phyloP scores from a whole-genome alignment of 2,329 filamentous ascomycete species.

The Paecilomyces variotii region DNA sequence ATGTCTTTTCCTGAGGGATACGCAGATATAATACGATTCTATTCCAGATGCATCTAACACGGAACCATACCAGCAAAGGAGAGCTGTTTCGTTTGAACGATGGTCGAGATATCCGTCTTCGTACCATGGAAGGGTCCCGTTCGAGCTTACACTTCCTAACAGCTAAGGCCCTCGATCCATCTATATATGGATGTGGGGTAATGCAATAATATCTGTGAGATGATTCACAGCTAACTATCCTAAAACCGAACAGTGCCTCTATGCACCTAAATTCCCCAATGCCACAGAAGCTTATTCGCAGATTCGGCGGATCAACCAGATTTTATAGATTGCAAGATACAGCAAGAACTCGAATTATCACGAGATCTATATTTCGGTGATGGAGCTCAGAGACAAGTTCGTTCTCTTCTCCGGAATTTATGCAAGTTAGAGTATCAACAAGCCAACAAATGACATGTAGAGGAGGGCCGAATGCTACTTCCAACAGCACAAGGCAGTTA shows the following conservation, averaged over 20 bases:
- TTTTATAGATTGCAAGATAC: background rate
- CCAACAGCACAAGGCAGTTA: no score
- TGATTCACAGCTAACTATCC: no score
- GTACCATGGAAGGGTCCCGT: conserved; percentile 5
- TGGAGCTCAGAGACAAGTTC: no score
- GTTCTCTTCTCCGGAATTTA: no score
- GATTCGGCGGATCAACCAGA: background rate
- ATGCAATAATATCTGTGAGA: background rate
- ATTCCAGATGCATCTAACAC: no score
- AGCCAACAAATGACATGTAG: no score
- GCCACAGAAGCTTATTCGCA: background rate
- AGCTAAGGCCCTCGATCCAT: conserved; percentile 10
- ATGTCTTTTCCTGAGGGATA: no score
- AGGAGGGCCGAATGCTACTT: no score
- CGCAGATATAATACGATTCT: no score
- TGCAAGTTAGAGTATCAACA: no score
- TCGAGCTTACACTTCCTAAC: conserved; percentile 12
- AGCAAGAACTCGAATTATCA: no score
- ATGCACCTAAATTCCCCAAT: conserved; percentile 3
- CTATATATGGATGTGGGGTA: conserved; percentile 9
- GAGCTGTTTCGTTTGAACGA: conserved; percentile 13
- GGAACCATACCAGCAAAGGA: conserved; percentile 4
- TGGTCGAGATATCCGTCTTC: conserved; percentile 8
- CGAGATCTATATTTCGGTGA: no score
- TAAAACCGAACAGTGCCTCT: conserved; percentile 3